Evolutionary conservation across 345 rosid genomes (phyloP), one percentile per base, ranked within the genome.

Genomic region (Dovyalis caffra): DNA sequence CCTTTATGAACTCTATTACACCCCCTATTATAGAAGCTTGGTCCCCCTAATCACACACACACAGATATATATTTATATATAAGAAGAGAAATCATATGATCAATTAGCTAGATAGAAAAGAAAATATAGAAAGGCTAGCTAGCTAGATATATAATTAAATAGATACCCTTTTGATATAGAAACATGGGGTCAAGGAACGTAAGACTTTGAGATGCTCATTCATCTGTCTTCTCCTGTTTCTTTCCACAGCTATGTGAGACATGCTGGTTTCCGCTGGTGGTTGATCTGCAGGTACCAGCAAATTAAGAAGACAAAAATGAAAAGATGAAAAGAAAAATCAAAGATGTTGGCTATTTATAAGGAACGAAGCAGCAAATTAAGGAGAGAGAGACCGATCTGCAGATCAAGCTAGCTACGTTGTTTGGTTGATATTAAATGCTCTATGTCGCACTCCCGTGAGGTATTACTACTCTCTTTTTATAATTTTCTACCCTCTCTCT

Each of bases 1-100:
- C 99, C 83, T 92, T 90, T 80, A 95, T 90, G 75, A 95, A 95
- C 68, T 95, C 97, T 66, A 95, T 87, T 47, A 82, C 99, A 21
- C 99, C 99, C 21, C 92, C 99, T 34, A 95, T 91, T 58, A 95
- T 85, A 14, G 99, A 94, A 74, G 99, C 99, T 88, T 94, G 98
- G 69, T 94, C 98, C 73, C 97, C 93, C 99, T 94, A 61, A 57
- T 53, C 14, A 15, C 8, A 53, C 5, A 31, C 10, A 71, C 18
- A 33, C 32, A n/a, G n/a, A n/a, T n/a, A n/a, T n/a, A n/a, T n/a
- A n/a, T n/a, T n/a, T n/a, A n/a, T n/a, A n/a, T n/a, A n/a, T n/a
- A n/a, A n/a, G n/a, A n/a, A n/a, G n/a, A n/a, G n/a, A n/a, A 11
- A 72, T 32, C 20, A 28, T 14, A 53, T 6, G 18, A 51, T 28